Conservation (phyloP, 2,329 filamentous ascomycete genomes). For the Pyrenochaeta sp. region DNA sequence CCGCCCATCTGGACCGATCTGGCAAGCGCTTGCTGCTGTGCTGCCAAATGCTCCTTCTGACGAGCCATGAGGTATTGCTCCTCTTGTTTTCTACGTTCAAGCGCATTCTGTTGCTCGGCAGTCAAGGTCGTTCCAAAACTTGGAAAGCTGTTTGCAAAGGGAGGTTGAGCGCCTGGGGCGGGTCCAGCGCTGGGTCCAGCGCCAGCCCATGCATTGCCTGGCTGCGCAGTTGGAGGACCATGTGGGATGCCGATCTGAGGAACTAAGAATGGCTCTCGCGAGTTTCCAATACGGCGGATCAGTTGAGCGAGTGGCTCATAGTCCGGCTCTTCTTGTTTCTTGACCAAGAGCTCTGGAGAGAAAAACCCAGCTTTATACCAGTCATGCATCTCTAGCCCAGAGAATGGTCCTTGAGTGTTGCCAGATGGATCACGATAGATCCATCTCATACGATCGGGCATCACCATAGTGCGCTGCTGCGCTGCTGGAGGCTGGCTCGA, state of each 20-base stretch:
- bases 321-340: constrained; percentile 90
- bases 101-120: constrained; percentile 95
- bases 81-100: constrained; percentile 96
- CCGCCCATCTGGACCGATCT: constrained; percentile 69
- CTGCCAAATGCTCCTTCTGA: constrained; percentile 90
- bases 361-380: constrained; percentile 99
- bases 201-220: constrained; percentile 56
- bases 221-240: constrained; percentile 70
- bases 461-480: constrained; percentile 90
- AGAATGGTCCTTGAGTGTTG: constrained; percentile 92
- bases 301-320: constrained; percentile 96
- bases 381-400: constrained; percentile 97
- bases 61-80: constrained; percentile 97
- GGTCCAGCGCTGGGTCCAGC: constrained; percentile 46
- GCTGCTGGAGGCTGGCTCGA: constrained; percentile 72
- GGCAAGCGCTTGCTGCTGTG: constrained; percentile 80
- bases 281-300: constrained; percentile 95
- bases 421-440: constrained; percentile 96
- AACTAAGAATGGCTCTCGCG: constrained; percentile 94
- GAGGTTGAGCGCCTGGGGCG: constrained; percentile 68
- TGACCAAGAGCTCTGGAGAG: constrained; percentile 90
- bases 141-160: constrained; percentile 91
- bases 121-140: constrained; percentile 97
- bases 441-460: constrained; percentile 99
- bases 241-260: constrained; percentile 96